Base-by-base conservation (phyloP, 768 basidiomycete genomes). In the Termitomyces sp. region DNA sequence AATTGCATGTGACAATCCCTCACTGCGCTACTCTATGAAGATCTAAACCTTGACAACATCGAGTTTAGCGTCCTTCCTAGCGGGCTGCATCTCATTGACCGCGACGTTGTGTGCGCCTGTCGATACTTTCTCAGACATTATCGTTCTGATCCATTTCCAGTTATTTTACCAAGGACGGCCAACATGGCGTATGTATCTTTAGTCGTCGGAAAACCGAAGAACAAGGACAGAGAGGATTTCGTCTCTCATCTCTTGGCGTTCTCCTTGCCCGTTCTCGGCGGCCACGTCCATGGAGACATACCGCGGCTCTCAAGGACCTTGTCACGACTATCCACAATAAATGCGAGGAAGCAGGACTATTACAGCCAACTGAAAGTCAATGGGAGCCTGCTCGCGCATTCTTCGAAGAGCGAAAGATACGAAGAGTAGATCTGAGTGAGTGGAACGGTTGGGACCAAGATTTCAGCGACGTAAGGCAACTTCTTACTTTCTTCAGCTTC, bases 51-150 rank as follows among this genome's bases (percentile, higher is more conserved):
- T 18, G 84, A 86, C 32, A 79, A 83, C 64, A 78, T 93, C 55
- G 92, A 93, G 70, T 94, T 92, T 70, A 91, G 82, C 64, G 84
- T 84, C 6, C 77, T 94, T 12, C 92, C 92, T 0, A 92, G 90
- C 62, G 91, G 91, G 1, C 75, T 94, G 5, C 92, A 94, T 70
- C 75, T 86, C 0, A 82, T 93, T 26, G 90, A 92, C 64, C 79
- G 81, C 38, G 91, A 93, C 67, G 85, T 91, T 28, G 81, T 94
- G 89, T 92, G 70, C 66, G 87, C 74, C 28, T 41, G 23, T 40
- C 7, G 6, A 57, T 12, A 38, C 47, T 56, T 14, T 50, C 38
- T 49, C 36, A 2, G 10, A 44, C 54, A 16, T n/a, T 50, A 36
- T 44, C 46, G 55, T 54, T 40, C 36, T 57, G 6, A 47, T 49